These are phyloP conservation scores for Ceratobasidium sp. DNA, from an alignment of 1,284 basidiomycete species.

Conservation along the genomic window DNA sequence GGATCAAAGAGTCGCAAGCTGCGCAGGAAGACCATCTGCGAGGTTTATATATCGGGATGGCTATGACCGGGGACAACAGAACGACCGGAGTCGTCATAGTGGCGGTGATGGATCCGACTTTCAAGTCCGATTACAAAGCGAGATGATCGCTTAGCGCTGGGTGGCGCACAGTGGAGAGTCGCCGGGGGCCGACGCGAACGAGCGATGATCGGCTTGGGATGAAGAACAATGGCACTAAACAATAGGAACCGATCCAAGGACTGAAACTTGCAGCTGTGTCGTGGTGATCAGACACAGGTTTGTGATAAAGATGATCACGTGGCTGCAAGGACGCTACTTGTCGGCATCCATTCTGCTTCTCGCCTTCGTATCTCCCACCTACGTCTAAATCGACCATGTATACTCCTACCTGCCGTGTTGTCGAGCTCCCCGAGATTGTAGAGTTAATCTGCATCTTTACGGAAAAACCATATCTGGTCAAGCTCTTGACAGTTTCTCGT, in stretches of 20 bases:
- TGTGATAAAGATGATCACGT: too few relatives aligned
- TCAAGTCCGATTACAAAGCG: too few relatives aligned
- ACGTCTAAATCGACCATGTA: too few relatives aligned
- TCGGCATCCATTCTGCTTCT: too few relatives aligned
- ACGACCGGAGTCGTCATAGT: conserved; percentile 17
- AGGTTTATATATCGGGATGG: not conserved
- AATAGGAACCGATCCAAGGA: too few relatives aligned
- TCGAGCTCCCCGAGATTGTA: not conserved
- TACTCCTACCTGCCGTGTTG: not conserved
- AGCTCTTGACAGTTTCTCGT: not conserved
- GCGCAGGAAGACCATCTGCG: not conserved
- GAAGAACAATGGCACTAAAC: too few relatives aligned
- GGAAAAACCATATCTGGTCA: not conserved
- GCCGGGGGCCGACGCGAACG: not conserved
- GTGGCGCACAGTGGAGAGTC: not conserved
- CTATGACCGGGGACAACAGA: not conserved
- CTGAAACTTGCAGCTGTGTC: too few relatives aligned
- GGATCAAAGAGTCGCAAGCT: too few relatives aligned
- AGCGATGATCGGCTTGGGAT: too few relatives aligned
- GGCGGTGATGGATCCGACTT: not conserved
- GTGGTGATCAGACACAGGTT: too few relatives aligned
- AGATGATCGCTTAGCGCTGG: not conserved
- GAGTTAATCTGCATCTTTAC: not conserved
- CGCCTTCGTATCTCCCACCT: too few relatives aligned
- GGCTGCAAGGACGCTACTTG: too few relatives aligned